These are phyloP conservation scores for Tubosaeta sp. DNA, from an alignment of 768 basidiomycete genomes.

Conservation along the genomic window DNA sequence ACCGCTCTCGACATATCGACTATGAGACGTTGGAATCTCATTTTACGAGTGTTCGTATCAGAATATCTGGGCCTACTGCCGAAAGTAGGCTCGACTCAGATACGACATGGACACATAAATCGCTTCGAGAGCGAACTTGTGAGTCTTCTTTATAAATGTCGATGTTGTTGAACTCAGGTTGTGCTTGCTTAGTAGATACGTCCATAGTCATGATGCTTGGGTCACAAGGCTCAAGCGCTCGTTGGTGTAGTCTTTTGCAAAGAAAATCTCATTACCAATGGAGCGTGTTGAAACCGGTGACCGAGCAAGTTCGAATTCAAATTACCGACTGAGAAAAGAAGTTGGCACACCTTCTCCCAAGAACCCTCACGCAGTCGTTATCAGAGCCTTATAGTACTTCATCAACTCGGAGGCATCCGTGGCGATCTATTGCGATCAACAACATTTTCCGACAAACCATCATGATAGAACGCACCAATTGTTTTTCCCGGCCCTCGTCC, in stretches of 20 bases:
- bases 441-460: background rate
- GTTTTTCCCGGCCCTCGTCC: slow-evolving; percentile 37
- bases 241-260: slow-evolving; percentile 1
- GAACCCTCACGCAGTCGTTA: slow-evolving; percentile 22
- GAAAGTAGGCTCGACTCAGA: slow-evolving; percentile 32
- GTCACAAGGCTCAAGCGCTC: background rate
- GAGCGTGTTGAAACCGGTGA: background rate
- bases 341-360: slow-evolving; percentile 5
- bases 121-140: slow-evolving; percentile 48
- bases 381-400: slow-evolving; percentile 39
- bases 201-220: background rate
- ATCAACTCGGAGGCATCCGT: slow-evolving; percentile 37
- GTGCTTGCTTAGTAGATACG: slow-evolving; percentile 17
- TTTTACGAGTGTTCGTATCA: slow-evolving; percentile 81
- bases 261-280: background rate
- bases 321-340: background rate
- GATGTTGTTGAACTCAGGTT: slow-evolving; percentile 2
- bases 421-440: slow-evolving; percentile 26
- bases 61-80: slow-evolving; percentile 82
- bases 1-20: slow-evolving; percentile 80
- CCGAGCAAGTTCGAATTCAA: background rate
- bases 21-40: slow-evolving; percentile 84
- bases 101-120: slow-evolving; percentile 24
- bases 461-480: slow-evolving; percentile 26
- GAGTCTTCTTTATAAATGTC: slow-evolving; percentile 17